Base-by-base conservation (phyloP, 2,329 filamentous ascomycete species). In the Chrysosporium keratinophilum region DNA sequence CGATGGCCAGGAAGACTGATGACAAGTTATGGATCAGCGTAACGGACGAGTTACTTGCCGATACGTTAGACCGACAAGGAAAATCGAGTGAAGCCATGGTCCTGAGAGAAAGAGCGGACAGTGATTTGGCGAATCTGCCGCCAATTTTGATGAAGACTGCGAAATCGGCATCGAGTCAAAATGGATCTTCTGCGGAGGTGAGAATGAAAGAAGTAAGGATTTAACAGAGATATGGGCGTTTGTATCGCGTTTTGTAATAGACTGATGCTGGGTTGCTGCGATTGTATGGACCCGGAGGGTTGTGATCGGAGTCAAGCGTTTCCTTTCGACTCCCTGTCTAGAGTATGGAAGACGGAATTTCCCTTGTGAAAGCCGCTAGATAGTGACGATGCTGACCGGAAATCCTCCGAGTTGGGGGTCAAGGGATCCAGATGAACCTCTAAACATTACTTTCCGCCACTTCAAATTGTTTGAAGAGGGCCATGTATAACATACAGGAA, bases 11-110 rank as follows among this genome's bases (percentile, higher is more conserved):
- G 59, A 80, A 80, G 65, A 85, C 82, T 60, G 83, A 84, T 19
- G 87, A 87, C 63, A 73, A 81, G 14, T 69, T 89, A 49, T 90
- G 86, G 86, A 83, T 83, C 72, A 89, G 85, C 62, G 88, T 94
- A 6, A 85, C 86, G 1, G 83, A 87, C 59, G 85, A 84, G 19
- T 84, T 93, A 79, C 75, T 91, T 46, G 83, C 83, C 0, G 81
- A 88, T 62, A 87, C 83, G 19, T 78, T 85, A 59, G 85, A 88
- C 61, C 78, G 85, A 53, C 81, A 87, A 63, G 87, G 87, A 19
- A 81, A 85, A 61, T 66, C 65, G 11, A 69, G 69, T 2, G 77
- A 83, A 58, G 79, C 79, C 10, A 65, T 65, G 37, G 60, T 59
- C 5, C 68, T 73, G 5, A 68, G 70, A 40, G 68, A 70, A n/a